Conservation (phyloP, 2,329 filamentous ascomycete genomes). For the Botryotinia calthae region DNA sequence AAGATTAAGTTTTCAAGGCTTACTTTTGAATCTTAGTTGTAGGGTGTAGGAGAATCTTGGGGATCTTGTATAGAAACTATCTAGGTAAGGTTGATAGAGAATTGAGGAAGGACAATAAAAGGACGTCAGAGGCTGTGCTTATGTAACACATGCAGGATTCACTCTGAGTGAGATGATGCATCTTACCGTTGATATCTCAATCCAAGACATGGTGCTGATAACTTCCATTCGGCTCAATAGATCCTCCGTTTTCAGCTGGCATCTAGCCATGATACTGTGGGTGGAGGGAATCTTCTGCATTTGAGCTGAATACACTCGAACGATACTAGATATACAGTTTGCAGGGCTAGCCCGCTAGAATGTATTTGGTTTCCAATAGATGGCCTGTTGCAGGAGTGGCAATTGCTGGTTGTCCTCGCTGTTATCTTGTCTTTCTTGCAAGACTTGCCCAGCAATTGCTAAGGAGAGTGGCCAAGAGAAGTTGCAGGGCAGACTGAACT, state of each 20-base stretch:
- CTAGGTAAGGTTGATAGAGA: not conserved
- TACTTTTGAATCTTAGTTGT: too few species aligned
- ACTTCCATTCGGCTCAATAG: not conserved
- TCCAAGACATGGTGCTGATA: not conserved
- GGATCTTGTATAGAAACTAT: not conserved
- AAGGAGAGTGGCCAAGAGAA: not conserved
- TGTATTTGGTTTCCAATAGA: not conserved
- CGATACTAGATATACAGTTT: not conserved
- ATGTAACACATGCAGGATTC: constrained; percentile 1
- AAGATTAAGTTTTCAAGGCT: not conserved
- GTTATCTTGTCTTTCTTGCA: not conserved
- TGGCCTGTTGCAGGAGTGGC: not conserved
- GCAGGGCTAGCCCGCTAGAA: not conserved
- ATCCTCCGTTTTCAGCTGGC: not conserved
- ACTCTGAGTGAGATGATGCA: not conserved
- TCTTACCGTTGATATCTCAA: not conserved
- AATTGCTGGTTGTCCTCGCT: not conserved
- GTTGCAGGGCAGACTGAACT: not conserved
- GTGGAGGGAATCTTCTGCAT: not conserved
- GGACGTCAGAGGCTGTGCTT: constrained; percentile 1
- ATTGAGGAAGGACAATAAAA: not conserved
- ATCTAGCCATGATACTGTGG: not conserved
- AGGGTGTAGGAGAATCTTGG: too few species aligned
- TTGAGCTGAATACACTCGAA: not conserved
- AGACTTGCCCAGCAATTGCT: not conserved